Base-by-base conservation (phyloP, 1,284 basidiomycete species). In the Tylopilus sp. region DNA sequence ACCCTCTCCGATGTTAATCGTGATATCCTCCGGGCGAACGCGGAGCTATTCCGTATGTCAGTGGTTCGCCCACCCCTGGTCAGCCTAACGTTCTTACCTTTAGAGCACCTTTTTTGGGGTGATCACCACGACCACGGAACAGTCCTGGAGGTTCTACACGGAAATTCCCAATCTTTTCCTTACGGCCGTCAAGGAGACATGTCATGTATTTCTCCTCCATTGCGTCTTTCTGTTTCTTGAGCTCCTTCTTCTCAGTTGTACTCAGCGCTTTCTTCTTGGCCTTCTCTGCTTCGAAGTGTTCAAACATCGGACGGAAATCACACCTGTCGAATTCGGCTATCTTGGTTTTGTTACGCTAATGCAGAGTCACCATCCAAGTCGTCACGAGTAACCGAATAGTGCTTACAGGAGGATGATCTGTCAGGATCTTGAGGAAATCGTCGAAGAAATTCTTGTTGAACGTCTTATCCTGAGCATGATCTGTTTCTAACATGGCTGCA, bases 81-180 rank as follows among this genome's bases (percentile, higher is more conserved):
- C 15, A 47, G 37, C 40, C 28, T 15, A 38, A 44, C 7, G 29
- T 9, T 62, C 70, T 60, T 61, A 93, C 91, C 80, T 99, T 99
- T 55, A 98, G 77, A 46, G 86, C 87, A 21, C 96, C 96, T 69
- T 97, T 98, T 77, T 91, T 94, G 1, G 96, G 96, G 71, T 99
- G 96, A 62, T 97, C 93, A 52, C 96, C 96, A 58, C 96, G 94
- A 53, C 96, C 96, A 70, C 95, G 80, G 75, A 99, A 99, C 38
- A 99, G 75, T 37, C 94, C 93, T 17, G 96, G 96, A 65, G 96
- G 96, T 77, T 99, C 96, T 44, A 98, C 86, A 58, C 94, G 83
- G 77, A 99, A 98, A 74, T 99, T 99, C 50, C 96, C 96, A 46
- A 97, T 84, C 69, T 96, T 97, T 74, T 99, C 96, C 71, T 94